Evolutionary conservation across 2,329 filamentous ascomycete species (phyloP), one percentile per base, ranked within the genome.

Genomic region (Penicillium sp.): DNA sequence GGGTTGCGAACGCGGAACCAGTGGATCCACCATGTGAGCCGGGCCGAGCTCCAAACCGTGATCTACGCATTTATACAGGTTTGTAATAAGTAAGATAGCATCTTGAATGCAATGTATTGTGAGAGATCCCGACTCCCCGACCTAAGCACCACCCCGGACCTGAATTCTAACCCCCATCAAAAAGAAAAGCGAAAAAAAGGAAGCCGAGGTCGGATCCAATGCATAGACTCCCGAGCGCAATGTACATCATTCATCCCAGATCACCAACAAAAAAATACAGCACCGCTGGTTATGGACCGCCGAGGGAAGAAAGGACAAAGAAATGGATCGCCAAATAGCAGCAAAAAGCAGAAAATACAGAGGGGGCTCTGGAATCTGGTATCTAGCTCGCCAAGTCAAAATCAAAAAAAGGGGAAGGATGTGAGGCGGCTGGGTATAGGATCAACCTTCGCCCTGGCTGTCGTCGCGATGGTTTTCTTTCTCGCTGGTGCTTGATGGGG

Each of bases 391-490:
- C 47, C 44, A 57, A 59, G 54, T 53, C 24, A 34, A 53, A 51
- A 52, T 42, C 41, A 28, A 42, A 42, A 26, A n/a, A 28, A 15
- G 28, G 5, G 18, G 24, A n/a, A 7, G 34, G 21, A n/a, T 9
- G 23, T 16, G 13, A 28, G 21, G 13, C 12, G 4, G 41, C 21
- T 24, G 23, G 23, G 15, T 26, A 28, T 28, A 8, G 2, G 18
- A n/a, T 28, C 24, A 28, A 23, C 21, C 41, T 28, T 62, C 59
- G 18, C 55, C 56, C 45, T 62, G 55, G 43, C 57, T 65, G 23
- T 68, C 58, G 33, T 60, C 60, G 46, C 59, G 59, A 1, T 39
- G 36, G 34, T 70, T 69, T 51, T 72, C 65, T 51, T 69, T 68
- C 47, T 69, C 66, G 18, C 57, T 66, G 49, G 43, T 60, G 24